These are phyloP conservation scores for Penicillium arizonense DNA, from an alignment of 495 filamentous ascomycete genomes.

Conservation along the genomic window DNA sequence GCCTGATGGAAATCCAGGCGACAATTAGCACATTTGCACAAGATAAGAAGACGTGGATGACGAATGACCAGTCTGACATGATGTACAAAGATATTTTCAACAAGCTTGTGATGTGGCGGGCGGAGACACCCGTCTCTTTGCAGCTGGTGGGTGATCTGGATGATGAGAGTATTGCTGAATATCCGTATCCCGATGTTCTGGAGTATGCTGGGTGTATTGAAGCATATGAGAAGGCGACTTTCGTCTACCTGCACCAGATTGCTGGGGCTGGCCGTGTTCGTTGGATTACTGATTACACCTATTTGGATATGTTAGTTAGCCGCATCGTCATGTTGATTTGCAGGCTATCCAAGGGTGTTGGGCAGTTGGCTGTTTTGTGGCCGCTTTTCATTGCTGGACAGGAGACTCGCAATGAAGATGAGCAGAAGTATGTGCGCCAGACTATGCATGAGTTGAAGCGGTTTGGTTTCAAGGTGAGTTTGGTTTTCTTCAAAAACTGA, in stretches of 20 bases:
- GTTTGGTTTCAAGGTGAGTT: slow-evolving; percentile 37
- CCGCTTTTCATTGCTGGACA: slow-evolving; percentile 40
- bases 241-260: slow-evolving; percentile 36
- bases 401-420: slow-evolving; percentile 31
- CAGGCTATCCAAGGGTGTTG: slow-evolving; percentile 37
- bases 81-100: slow-evolving; percentile 34
- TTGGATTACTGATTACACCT: slow-evolving; percentile 23
- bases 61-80: slow-evolving; percentile 31
- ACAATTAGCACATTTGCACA: slow-evolving; percentile 37
- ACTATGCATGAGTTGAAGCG: slow-evolving; percentile 36
- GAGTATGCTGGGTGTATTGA: slow-evolving; percentile 43
- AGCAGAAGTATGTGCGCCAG: slow-evolving; percentile 36
- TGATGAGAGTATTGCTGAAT: slow-evolving; percentile 27
- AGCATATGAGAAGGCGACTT: slow-evolving; percentile 42
- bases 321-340: slow-evolving; percentile 33
- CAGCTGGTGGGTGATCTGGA: slow-evolving; percentile 33
- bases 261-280: slow-evolving; percentile 33
- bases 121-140: slow-evolving; percentile 30
- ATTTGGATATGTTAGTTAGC: slow-evolving; percentile 32
- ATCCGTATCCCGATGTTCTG: slow-evolving; percentile 31
- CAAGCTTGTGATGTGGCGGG: slow-evolving; percentile 33
- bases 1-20: slow-evolving; percentile 42
- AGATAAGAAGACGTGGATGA: slow-evolving; percentile 33
- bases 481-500: not conserved
- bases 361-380: slow-evolving; percentile 38